Conservation (phyloP, 2,329 filamentous ascomycete species). For the Fusarium sp. region DNA sequence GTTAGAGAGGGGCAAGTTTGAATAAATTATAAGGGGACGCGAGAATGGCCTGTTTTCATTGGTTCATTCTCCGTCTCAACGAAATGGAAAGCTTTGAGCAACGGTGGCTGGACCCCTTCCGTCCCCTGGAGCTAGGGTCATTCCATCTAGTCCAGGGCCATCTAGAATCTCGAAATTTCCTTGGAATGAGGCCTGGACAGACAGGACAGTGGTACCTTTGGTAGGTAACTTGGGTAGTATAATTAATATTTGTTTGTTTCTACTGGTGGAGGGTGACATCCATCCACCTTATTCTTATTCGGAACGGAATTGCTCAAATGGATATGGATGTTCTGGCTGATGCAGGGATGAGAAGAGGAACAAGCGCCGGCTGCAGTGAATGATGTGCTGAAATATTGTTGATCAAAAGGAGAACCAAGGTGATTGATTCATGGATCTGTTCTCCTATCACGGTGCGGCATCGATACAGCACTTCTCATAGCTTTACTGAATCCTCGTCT, state of each 20-base stretch:
- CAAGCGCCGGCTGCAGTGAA: not conserved
- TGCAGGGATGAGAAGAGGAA: not conserved
- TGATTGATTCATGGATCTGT: not conserved
- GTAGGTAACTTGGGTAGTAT: not conserved
- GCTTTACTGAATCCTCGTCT: not conserved
- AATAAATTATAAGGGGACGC: slow-evolving; percentile 5
- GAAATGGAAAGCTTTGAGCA: slow-evolving; percentile 31
- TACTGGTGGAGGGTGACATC: slow-evolving; percentile 25
- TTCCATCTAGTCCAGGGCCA: slow-evolving; percentile 6
- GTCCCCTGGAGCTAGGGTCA: slow-evolving; percentile 28
- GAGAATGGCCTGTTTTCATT: not conserved
- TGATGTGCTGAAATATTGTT: not conserved
- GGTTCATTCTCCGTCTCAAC: slow-evolving; percentile 17
- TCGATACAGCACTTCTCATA: not conserved
- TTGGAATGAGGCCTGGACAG: slow-evolving; percentile 13
- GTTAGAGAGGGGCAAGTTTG: slow-evolving; percentile 21
- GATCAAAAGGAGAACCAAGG: not conserved
- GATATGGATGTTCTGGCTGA: not conserved
- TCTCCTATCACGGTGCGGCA: not conserved
- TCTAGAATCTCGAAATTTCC: slow-evolving; percentile 26
- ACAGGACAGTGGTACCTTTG: too few relatives aligned
- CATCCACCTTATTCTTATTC: slow-evolving; percentile 27
- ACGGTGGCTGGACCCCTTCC: slow-evolving; percentile 22
- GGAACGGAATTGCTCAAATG: not conserved
- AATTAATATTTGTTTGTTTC: not conserved